Evolutionary conservation across 2,329 filamentous ascomycete species (phyloP), one percentile per base, ranked within the genome.

Genomic region (Neofusicoccum umdonicola): DNA sequence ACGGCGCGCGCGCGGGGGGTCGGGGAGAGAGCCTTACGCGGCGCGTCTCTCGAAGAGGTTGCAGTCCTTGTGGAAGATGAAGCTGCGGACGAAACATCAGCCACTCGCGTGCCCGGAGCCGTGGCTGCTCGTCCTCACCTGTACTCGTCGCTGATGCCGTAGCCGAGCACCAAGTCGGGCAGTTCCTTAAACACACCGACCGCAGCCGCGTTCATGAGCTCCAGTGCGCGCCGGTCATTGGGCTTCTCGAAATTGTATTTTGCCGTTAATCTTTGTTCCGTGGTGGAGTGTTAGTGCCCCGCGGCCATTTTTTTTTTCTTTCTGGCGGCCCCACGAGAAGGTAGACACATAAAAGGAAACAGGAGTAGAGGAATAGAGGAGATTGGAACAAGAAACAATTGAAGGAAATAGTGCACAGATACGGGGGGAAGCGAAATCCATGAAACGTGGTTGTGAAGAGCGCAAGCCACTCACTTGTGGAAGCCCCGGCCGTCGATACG

Each of bases 131-230:
- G 11, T 44, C 12, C 17, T 54, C 47, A 63, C 87, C 88, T 95
- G 77, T 90, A 98, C 76, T 99, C 95, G 74, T 99, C 95, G 76
- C 93, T 97, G 69, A 97, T 88, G 1, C 95, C 95, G 71, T 98
- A 99, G 0, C 90, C 93, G 67, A 98, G 85, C 6, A 89, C 87
- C 68, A 97, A 87, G 71, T 98, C 94, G 3, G 92, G 88, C 27
- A 98, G 80, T 58, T 96, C 91, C 67, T 85, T 86, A 79, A 97
- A 87, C 52, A 97, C 92, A 5, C 90, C 89, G 66, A 87, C 86
- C n/a, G 95, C 95, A 2, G 93, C 93, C 1, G 88, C 87, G 73
- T 99, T 99, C 94, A 99, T 98, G 69, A 99, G 87, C 76, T 96
- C 87, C 12, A 98, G 81, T 0, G 93, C 95, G 68, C 91, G 86